A percentile compares a stretch with the other conserved stretches of the same genome.
Evolutionary conservation across 352 stramenopile species (phyloP).

Genomic region (Pythium volutum): DNA sequence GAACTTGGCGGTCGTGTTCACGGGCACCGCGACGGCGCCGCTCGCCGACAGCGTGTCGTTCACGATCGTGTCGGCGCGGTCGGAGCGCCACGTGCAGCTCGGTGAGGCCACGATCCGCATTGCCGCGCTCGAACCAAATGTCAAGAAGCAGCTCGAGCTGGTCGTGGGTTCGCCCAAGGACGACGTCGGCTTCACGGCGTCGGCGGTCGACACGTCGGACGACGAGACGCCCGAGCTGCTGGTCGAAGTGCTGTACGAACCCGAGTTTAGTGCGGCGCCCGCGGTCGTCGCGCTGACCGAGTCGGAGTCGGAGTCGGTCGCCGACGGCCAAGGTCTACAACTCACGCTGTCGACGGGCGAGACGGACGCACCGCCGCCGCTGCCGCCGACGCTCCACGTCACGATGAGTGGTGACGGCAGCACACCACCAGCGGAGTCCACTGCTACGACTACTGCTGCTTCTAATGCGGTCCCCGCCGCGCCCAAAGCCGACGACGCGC

Average conservation of each 20-base stretch:
- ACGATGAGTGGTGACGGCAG: too few species aligned
- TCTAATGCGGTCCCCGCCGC: background rate
- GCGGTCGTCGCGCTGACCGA: background rate
- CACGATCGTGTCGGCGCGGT: conserved; percentile 49
- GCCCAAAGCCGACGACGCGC: background rate
- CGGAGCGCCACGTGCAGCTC: conserved; percentile 29
- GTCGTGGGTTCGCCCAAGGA: conserved; percentile 5
- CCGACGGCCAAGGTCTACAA: background rate
- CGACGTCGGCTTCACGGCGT: conserved; percentile 10
- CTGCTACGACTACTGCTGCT: background rate
- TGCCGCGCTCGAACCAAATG: conserved; percentile 32
- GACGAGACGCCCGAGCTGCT: conserved; percentile 14
- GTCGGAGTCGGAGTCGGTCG: conserved; percentile 6
- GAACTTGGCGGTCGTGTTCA: conserved; percentile 51
- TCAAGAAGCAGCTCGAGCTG: conserved; percentile 17
- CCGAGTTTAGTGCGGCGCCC: conserved; percentile 3
- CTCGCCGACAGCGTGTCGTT: conserved; percentile 44
- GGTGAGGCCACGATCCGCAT: conserved; percentile 39
- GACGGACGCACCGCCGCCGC: background rate
- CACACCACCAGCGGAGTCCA: too few species aligned
- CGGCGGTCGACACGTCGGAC: conserved; percentile 3
- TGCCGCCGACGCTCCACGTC: background rate
- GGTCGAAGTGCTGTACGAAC: conserved; percentile 25
- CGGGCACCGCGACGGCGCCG: conserved; percentile 36
- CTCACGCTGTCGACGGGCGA: conserved; percentile 7